A percentile compares a stretch with the other conserved stretches of the same genome.
Evolutionary conservation across 2,329 filamentous ascomycete species (phyloP).

Genomic region (Phoma sp.): DNA sequence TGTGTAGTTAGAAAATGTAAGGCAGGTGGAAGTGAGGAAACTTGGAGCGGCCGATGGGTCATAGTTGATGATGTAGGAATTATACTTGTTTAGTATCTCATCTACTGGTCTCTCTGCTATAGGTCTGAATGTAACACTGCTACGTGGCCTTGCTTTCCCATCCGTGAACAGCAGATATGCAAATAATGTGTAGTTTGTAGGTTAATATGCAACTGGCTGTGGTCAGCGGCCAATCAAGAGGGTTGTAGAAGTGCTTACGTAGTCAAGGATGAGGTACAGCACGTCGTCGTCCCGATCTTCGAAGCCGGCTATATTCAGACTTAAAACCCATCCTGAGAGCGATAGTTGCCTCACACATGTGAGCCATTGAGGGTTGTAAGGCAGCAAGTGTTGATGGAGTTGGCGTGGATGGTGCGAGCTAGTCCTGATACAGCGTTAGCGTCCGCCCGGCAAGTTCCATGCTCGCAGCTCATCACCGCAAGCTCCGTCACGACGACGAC

Average conservation of each 20-base stretch:
- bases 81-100: no score
- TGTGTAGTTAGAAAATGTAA: no score
- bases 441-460: slow-evolving; percentile 15
- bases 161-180: no score
- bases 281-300: slow-evolving; percentile 25
- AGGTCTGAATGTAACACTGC: no score
- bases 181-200: no score
- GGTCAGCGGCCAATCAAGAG: slow-evolving; percentile 7
- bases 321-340: not conserved
- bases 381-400: slow-evolving; percentile 17
- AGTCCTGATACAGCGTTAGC: slow-evolving; percentile 17
- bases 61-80: no score
- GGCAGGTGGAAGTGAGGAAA: no score
- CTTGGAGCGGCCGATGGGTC: no score
- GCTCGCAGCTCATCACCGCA: slow-evolving; percentile 40
- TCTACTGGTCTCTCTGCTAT: no score
- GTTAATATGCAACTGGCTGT: slow-evolving; percentile 6
- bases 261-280: slow-evolving; percentile 21
- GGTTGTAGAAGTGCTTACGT: slow-evolving; percentile 15
- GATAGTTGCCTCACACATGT: not conserved
- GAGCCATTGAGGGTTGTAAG: not conserved
- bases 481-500: slow-evolving; percentile 27
- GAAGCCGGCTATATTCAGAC: slow-evolving; percentile 12
- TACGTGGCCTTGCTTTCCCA: no score
- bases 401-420: slow-evolving; percentile 20